Evolutionary conservation across 1,284 basidiomycete species (phyloP).

Genomic region (Rhizoctonia solani): DNA sequence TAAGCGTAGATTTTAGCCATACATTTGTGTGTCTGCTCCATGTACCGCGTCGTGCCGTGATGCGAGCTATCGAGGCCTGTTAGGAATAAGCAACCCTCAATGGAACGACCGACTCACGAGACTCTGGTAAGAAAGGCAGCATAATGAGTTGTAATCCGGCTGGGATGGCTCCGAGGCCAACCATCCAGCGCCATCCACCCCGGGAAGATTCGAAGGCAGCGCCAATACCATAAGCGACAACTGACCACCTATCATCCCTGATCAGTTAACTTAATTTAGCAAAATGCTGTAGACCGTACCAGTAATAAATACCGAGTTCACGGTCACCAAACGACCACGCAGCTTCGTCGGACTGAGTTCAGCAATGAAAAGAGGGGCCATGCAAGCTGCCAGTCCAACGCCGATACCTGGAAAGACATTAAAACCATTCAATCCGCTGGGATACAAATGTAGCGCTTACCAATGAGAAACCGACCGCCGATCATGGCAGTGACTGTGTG

Average conservation of each 20-base stretch:
- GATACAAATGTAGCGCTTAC: constrained; percentile 46
- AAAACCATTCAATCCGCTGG: neutral
- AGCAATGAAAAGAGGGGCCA: constrained; percentile 82
- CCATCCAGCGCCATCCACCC: constrained; percentile 84
- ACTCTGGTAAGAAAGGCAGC: constrained; percentile 73
- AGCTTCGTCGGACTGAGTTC: constrained; percentile 78
- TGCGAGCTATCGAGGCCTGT: constrained; percentile 60
- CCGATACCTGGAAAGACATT: constrained; percentile 46
- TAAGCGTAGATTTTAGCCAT: constrained; percentile 68
- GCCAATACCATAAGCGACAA: constrained; percentile 76
- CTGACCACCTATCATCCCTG: constrained; percentile 61
- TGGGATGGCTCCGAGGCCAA: constrained; percentile 71
- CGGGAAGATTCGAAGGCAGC: constrained; percentile 67
- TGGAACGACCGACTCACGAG: constrained; percentile 51
- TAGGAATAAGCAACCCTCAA: too few relatives aligned
- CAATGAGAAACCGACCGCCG: constrained; percentile 74
- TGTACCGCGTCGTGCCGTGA: constrained; percentile 63
- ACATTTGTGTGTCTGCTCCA: constrained; percentile 55
- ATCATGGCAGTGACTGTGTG: constrained; percentile 76
- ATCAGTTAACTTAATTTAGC: constrained; percentile 41
- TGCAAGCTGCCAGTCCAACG: constrained; percentile 74
- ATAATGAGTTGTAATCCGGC: constrained; percentile 65
- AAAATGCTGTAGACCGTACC: neutral
- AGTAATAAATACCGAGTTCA: constrained; percentile 50
- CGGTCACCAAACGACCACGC: constrained; percentile 72